Percentiles rank a stretch among this genome's conserved stretches.
phyloP scores from a whole-genome alignment of 108 stramenopile genomes.

The Stephanodiscus triporus region DNA sequence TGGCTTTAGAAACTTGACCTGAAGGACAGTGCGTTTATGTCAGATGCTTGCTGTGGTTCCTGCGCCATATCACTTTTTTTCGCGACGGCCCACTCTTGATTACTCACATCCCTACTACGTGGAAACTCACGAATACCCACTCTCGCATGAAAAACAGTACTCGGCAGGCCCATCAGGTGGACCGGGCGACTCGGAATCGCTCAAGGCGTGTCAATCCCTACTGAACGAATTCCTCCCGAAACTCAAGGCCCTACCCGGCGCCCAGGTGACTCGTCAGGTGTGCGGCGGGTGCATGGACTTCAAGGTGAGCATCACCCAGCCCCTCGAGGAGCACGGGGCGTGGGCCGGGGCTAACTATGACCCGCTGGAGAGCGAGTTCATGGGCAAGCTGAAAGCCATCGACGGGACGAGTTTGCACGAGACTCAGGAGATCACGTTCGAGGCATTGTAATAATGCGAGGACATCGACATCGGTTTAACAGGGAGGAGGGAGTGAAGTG shows the following conservation, averaged over 20 bases:
- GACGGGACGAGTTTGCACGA: conserved; percentile 57
- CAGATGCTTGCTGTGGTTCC: not conserved
- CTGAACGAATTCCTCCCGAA: conserved; percentile 57
- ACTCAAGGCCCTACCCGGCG: conserved; percentile 64
- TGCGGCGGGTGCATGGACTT: conserved; percentile 86
- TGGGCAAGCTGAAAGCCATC: conserved; percentile 63
- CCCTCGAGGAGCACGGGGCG: conserved; percentile 44
- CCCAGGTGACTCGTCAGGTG: conserved; percentile 70
- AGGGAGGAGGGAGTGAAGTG: no score
- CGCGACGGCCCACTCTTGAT: not conserved
- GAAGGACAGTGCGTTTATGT: not conserved
- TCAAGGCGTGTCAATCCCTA: conserved; percentile 69
- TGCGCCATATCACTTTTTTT: not conserved
- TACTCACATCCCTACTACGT: not conserved
- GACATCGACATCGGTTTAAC: no score
- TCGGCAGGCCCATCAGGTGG: conserved; percentile 44
- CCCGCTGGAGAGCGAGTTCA: conserved; percentile 59
- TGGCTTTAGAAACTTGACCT: conserved; percentile 19
- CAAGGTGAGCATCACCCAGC: conserved; percentile 55
- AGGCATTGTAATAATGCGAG: conserved; percentile 25
- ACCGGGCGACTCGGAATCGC: conserved; percentile 63
- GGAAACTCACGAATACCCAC: not conserved
- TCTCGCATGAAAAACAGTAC: conserved; percentile 1
- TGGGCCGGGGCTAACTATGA: conserved; percentile 58
- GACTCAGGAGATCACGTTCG: conserved; percentile 61